Base-by-base conservation (phyloP, 257 asterid genomes). In the Solanum ossicruentum region DNA sequence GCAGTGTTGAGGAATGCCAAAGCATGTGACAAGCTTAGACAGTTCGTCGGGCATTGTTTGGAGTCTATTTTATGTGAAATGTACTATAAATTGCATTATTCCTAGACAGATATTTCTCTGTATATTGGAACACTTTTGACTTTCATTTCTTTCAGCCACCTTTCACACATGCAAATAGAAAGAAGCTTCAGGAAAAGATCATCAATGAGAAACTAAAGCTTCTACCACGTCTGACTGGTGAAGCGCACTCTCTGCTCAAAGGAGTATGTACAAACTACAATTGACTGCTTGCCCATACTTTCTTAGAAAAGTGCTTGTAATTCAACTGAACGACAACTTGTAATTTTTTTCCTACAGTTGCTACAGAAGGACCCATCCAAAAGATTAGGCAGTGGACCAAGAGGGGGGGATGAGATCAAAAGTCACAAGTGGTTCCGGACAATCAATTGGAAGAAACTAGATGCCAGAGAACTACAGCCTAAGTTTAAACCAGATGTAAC, bases 131-230 rank as follows among this genome's bases (percentile, higher is more conserved):
- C 21, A 2, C 51, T 82, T 43, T 61, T 32, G 49, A 47, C 81
- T 63, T 84, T 84, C 56, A 73, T 61, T 66, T 49, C 63, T 63
- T 86, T 71, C 95, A 95, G 99, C 98, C 98, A 17, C 99, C 99
- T 82, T 95, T 61, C 88, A 89, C 93, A 1, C 97, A 94, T 89
- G 78, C 97, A 80, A 95, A 87, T 91, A 88, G 99, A 77, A 95
- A 95, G 92, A 95, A 95, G 93, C 98, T 95, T 84, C 99, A 93
- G 87, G 97, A 95, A 89, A 95, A 89, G 80, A 94, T 95, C 86
- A 92, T 95, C 91, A 95, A 87, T 6, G 99, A 94, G 88, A 95
- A 91, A 85, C 67, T 94, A 81, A 95, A 95, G 92, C 99, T 95
- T 85, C 98, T 93, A 28, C 98, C 97, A 28, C 98, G 95, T 11